Evolutionary conservation across 2,329 filamentous ascomycete genomes (phyloP).

Genomic region (Diaporthe vaccinii): DNA sequence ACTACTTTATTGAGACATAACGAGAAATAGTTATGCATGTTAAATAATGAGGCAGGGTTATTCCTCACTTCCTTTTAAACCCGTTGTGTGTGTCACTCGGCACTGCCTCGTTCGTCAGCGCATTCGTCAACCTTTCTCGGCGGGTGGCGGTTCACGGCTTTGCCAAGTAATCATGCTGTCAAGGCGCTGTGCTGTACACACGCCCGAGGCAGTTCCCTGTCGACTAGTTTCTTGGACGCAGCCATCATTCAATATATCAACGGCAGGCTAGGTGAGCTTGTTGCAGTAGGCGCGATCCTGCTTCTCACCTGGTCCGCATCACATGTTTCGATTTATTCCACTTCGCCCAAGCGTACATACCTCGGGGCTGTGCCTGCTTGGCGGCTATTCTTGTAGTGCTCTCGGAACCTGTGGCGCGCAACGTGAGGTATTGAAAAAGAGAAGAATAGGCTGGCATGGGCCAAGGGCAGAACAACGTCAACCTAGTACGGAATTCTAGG

Average conservation of each 20-base stretch:
- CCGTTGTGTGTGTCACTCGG: background rate
- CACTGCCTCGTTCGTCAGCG: conserved; percentile 30
- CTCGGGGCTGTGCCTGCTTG: conserved; percentile 21
- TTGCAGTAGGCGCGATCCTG: background rate
- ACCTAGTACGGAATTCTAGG: too few species aligned
- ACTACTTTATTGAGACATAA: background rate
- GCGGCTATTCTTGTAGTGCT: background rate
- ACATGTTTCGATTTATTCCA: background rate
- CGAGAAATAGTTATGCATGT: background rate
- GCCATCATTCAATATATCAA: background rate
- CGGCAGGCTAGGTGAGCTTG: background rate
- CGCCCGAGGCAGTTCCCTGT: conserved; percentile 24
- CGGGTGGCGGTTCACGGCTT: conserved; percentile 18
- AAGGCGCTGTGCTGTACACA: conserved; percentile 17
- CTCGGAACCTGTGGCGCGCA: background rate
- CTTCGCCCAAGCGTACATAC: background rate
- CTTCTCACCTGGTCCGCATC: background rate
- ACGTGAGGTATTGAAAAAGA: background rate
- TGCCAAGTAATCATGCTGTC: conserved; percentile 17
- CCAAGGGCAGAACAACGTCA: background rate
- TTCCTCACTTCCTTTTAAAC: background rate
- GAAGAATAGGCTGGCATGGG: background rate
- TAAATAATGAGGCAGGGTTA: background rate
- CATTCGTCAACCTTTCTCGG: conserved; percentile 36
- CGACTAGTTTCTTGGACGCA: conserved; percentile 24